A percentile compares a stretch with the other conserved stretches of the same genome.
These are phyloP conservation scores for Nematocida ironsii DNA, from an alignment of 371 early-diverging fungal genomes.

Conservation along the genomic window DNA sequence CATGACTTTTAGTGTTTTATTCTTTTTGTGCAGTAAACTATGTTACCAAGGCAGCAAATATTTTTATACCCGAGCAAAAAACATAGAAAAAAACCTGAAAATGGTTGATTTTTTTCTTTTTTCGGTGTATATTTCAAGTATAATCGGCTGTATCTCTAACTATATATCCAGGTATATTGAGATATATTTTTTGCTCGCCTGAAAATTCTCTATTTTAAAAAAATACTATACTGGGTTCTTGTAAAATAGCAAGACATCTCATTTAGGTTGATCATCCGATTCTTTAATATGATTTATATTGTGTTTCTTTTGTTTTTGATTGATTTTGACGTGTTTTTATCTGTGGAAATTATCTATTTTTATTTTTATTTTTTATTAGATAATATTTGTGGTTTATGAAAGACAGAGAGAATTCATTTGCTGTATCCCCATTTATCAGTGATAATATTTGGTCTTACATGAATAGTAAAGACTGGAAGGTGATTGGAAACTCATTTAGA, in stretches of 20 bases:
- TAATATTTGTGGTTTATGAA: constrained; percentile 48
- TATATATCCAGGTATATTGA: neutral
- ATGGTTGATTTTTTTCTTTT: neutral
- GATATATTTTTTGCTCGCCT: no score
- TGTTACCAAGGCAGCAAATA: neutral
- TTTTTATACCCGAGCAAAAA: neutral
- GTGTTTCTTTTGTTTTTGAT: neutral
- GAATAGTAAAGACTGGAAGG: constrained; percentile 47
- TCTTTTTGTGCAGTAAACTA: no score
- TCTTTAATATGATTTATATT: neutral
- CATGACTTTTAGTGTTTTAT: no score
- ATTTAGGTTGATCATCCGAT: neutral
- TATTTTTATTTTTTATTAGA: constrained; percentile 49
- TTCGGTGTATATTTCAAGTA: neutral
- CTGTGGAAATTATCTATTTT: constrained; percentile 9
- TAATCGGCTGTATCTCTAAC: neutral
- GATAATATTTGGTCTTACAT: constrained; percentile 42
- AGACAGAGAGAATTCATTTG: constrained; percentile 35
- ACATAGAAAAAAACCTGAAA: neutral
- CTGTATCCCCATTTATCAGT: constrained; percentile 49
- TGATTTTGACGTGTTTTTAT: neutral
- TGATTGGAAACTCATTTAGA: constrained; percentile 53
- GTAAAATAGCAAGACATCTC: neutral
- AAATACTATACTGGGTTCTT: neutral
- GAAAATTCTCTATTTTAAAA: no score